Evolutionary conservation across 495 filamentous ascomycete genomes (phyloP), one percentile per base, ranked within the genome.

Genomic region (Poronia punctata): DNA sequence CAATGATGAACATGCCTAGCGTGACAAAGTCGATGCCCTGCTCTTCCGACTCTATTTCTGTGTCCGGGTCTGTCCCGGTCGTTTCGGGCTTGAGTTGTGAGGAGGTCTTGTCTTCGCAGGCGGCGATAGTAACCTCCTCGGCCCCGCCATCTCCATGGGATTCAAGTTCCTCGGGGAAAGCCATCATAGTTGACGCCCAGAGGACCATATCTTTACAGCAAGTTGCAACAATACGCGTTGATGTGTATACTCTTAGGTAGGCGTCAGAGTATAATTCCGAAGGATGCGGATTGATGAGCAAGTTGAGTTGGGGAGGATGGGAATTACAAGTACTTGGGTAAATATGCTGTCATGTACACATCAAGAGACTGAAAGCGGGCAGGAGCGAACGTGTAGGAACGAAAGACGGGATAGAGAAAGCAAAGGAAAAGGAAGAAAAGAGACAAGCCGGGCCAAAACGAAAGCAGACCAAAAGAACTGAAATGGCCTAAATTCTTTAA

Each of bases 1-100:
- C 89, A 41, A 97, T 84, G 34, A 95, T 95, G 52, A 95, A 89
- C 90, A 96, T 95, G 54, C 87, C 90, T 53, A 97, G 57, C 1
- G 89, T 94, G 49, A 82, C 83, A 53, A 95, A 88, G 44, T 88
- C 84, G 34, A 88, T 76, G 46, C 65, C 64, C 38, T 68, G 67
- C 21, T 45, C 24, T 19, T 22, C 41, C 1, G 41, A 17, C 19
- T 31, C 41, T 11, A 29, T 15, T 6, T 31, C 33, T 8, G 25
- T 24, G 4, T 25, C 40, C 8, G 22, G 20, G 16, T 38, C 34
- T 33, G 44, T 44, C 3, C 1, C 32, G 14, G 19, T 22, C 20
- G 24, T 30, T 19, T 18, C 9, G 1, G 20, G 15, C 10, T 18
- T 22, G 22, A 27, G 24, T 28, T 37, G 9, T 24, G 26, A 8